These are phyloP conservation scores for Trichoderma asperelloides DNA, from an alignment of 495 filamentous ascomycete genomes.

Conservation along the genomic window DNA sequence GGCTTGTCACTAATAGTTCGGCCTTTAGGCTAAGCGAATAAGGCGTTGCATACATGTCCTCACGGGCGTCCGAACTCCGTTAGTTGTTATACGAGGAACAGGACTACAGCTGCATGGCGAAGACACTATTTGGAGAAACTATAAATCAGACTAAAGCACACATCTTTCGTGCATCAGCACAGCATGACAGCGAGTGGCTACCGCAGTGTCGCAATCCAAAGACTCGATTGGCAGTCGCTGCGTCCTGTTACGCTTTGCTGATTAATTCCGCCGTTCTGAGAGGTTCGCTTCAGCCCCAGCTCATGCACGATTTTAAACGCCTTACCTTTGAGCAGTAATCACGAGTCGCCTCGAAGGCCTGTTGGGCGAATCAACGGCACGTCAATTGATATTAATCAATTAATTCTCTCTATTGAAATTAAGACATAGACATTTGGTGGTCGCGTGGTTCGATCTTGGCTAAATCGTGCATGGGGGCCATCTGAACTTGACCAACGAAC, in stretches of 20 bases:
- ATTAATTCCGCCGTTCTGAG: slow-evolving; percentile 8
- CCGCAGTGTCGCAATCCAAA: background rate
- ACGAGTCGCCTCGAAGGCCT: background rate
- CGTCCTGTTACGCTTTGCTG: slow-evolving; percentile 2
- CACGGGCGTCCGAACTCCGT: background rate
- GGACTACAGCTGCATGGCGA: background rate
- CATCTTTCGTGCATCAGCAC: background rate
- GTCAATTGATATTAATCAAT: background rate
- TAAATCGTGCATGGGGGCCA: background rate
- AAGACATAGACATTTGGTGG: background rate
- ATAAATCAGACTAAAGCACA: background rate
- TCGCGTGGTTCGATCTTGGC: background rate
- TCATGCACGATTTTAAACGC: slow-evolving; percentile 1
- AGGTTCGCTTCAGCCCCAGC: slow-evolving; percentile 3
- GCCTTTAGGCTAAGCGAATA: background rate
- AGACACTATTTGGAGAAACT: background rate
- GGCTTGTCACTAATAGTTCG: background rate
- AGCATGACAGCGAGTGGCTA: background rate
- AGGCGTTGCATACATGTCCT: background rate
- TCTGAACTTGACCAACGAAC: background rate
- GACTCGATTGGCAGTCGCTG: background rate
- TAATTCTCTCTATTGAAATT: background rate
- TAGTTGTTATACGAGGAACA: background rate
- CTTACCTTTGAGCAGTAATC: background rate
- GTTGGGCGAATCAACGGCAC: background rate